Base-by-base conservation (phyloP, 2,329 filamentous ascomycete genomes). In the Trichoderma hamatum region DNA sequence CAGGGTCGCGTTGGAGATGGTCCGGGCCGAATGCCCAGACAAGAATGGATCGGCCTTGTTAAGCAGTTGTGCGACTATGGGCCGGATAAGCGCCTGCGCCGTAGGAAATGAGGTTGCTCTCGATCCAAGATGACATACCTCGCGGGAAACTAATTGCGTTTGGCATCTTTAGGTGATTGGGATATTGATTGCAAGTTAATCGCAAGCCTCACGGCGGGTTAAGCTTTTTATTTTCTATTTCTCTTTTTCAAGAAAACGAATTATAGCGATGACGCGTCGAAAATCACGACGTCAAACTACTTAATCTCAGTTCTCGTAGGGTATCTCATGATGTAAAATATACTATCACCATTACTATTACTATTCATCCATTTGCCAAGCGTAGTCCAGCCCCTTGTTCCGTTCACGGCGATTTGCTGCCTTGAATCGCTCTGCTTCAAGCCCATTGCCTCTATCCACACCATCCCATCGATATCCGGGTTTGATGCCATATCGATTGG, bases 381-480 rank as follows among this genome's bases (percentile, higher is more conserved):
- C 89, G 80, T 97, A 98, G 75, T 95, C 90, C 76, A 98, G 80
- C 36, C 90, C 90, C 79, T 92, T 91, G 74, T 91, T 89, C 77
- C 94, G 89, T 75, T 90, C 89, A 73, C 88, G 88, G 73, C 89
- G 84, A 78, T 97, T 97, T 73, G 94, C 84, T 2, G 94, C 92
- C 78, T 92, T 93, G 82, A 98, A 98, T 82, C 94, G 92, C 77
- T 97, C 91, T 71, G 88, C 91, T 82, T 99, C 96, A 78, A 97
- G 98, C 0, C 95, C 95, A 81, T 93, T 99, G 24, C 93, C 86
- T 72, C 96, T 86, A 83, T 99, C 96, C 21, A 99, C 96, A 6
- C 96, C 96, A 83, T 99, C 96, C 96, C 96, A 99, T 72, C 93
- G 85, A 82, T 97, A 93, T 0, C 96, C 96, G 0, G 96, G 96